Evolutionary conservation across 805 yeast species (phyloP), one percentile per base, ranked within the genome.

Genomic region (Saccharomycopsis fibuligera): DNA sequence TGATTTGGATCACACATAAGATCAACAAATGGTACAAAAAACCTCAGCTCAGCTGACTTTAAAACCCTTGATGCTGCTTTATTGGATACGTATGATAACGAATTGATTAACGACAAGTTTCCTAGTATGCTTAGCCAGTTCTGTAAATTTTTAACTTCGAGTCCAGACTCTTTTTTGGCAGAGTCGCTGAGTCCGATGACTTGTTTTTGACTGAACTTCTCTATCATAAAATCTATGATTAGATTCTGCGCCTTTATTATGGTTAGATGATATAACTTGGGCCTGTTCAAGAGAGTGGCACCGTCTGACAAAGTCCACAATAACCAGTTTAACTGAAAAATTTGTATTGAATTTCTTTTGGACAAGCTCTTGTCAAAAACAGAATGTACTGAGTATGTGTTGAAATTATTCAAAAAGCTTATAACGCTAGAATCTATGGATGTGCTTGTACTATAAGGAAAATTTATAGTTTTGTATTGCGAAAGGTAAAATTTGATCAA

Each of bases 211-310:
- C 8, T 38, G 24, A 23, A 17, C 21, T 43, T 17, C 21, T 44
- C 21, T 12, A 21, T 17, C 17, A 44, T 35, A 22, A 41, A 44
- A 29, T 48, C 41, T 5, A 45, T 22, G 8, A 51, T 42, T 8
- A 29, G 41, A 30, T 47, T 51, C 38, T 51, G 54, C 2, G 52
- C 33, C 21, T 45, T 41, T 8, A 48, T 22, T 27, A 51, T 37
- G 4, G 41, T 45, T 10, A 29, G 27, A 14, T 38, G 42, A 27
- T 51, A 41, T 10, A 35, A 30, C 5, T 36, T 38, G n/a, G 51
- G 22, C n/a, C 40, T 21, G 6, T 39, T 36, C 22, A 45, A 35
- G 12, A 30, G 24, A 21, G 42, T 21, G 14, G 31, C 27, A 4
- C 31, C 14, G 21, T 40, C 43, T 4, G 52, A 48, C 16, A 51